A percentile compares a stretch with the other conserved stretches of the same genome.
Evolutionary conservation across 2,329 filamentous ascomycete species (phyloP).

Genomic region (Claviceps sorghi): DNA sequence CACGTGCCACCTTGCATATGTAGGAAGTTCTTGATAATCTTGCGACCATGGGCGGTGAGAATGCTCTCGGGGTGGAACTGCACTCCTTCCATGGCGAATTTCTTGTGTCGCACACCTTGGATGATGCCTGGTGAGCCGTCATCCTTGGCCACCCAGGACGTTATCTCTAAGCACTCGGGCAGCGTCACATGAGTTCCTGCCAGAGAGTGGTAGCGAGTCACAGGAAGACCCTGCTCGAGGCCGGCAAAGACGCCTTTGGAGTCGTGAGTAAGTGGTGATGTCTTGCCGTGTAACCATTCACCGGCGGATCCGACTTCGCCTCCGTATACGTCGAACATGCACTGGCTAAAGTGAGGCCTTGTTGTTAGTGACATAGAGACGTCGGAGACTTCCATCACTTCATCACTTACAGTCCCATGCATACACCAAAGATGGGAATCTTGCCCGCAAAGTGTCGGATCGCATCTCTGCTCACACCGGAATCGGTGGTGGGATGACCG

Average conservation of each 20-base stretch:
- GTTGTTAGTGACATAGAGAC: background rate
- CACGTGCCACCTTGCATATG: conserved; percentile 80
- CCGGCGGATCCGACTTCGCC: conserved; percentile 84
- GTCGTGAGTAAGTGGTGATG: conserved; percentile 79
- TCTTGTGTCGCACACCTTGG: conserved; percentile 91
- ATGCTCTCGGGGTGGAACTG: conserved; percentile 99
- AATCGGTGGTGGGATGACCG: conserved; percentile 81
- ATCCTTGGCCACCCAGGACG: conserved; percentile 70
- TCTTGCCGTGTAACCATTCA: conserved; percentile 95
- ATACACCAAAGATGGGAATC: conserved; percentile 91
- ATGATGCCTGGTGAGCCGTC: conserved; percentile 76
- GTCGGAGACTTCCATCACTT: background rate
- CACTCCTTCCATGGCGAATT: conserved; percentile 82
- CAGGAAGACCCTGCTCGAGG: conserved; percentile 66
- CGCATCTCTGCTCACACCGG: conserved; percentile 82
- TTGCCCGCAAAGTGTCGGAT: conserved; percentile 88
- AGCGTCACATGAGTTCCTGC: conserved; percentile 82
- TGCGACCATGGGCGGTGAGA: conserved; percentile 70
- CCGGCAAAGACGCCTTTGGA: conserved; percentile 78
- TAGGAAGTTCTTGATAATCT: conserved; percentile 89
- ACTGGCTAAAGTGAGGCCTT: conserved; percentile 47
- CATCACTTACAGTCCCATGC: conserved; percentile 74
- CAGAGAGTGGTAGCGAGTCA: conserved; percentile 92
- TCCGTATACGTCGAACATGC: conserved; percentile 87
- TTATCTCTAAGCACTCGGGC: conserved; percentile 73